Evolutionary conservation across 192 early-diverging fungal species (phyloP).

Genomic region (Mycoemilia scoparia): DNA sequence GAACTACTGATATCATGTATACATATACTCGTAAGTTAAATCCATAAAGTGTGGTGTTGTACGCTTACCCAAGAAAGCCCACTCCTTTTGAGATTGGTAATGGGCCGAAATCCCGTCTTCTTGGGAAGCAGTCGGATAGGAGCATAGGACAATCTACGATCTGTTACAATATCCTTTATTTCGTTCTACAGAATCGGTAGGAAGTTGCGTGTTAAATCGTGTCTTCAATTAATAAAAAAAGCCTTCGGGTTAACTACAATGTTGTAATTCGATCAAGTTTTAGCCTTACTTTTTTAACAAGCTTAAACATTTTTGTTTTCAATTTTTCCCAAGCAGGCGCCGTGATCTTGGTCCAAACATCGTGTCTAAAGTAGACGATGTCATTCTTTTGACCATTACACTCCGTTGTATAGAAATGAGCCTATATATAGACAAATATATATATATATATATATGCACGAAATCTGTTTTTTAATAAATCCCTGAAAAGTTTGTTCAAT

Average conservation of each 20-base stretch:
- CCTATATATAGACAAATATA: conserved; percentile 9
- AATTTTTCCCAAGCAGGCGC: conserved; percentile 26
- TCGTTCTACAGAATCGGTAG: not conserved
- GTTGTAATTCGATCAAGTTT: too few species aligned
- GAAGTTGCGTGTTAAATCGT: conserved; percentile 1
- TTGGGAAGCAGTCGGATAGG: conserved; percentile 71
- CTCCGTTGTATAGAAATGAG: conserved; percentile 70
- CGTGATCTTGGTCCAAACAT: conserved; percentile 44
- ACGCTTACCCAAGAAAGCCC: conserved; percentile 2
- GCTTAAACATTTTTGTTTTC: conserved; percentile 8
- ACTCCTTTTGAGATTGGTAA: conserved; percentile 43
- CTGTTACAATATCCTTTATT: not conserved
- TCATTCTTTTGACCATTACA: conserved; percentile 36
- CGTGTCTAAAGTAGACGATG: conserved; percentile 62
- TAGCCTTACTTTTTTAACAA: not conserved
- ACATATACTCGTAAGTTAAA: too few species aligned
- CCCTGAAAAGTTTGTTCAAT: too few species aligned
- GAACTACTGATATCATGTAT: too few species aligned
- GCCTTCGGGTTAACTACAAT: too few species aligned
- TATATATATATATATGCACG: not conserved
- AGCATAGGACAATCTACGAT: conserved; percentile 29
- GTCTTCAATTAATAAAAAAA: too few species aligned
- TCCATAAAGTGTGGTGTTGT: too few species aligned
- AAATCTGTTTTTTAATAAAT: not conserved
- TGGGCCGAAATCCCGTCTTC: conserved; percentile 48